phyloP scores from a whole-genome alignment of 2,329 filamentous ascomycete species.

The Nemania abortiva region DNA sequence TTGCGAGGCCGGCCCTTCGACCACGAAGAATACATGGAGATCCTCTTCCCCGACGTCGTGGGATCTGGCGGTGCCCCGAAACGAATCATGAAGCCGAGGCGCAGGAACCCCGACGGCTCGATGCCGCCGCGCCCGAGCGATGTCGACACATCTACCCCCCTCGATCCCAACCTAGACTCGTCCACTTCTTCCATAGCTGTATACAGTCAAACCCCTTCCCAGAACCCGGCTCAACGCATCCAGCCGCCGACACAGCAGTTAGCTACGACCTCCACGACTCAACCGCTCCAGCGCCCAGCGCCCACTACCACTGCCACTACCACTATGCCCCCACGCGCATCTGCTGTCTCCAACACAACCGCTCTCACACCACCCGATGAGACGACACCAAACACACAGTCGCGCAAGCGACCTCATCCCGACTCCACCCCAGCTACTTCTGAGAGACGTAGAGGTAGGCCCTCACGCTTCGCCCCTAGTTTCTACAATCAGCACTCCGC shows the following conservation, averaged over 20 bases:
- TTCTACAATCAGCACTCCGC: conserved; percentile 51
- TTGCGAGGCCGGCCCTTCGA: conserved; percentile 69
- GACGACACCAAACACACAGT: conserved; percentile 58
- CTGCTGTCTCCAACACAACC: conserved; percentile 55
- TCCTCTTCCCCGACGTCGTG: conserved; percentile 70
- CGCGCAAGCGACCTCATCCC: conserved; percentile 47
- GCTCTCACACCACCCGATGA: conserved; percentile 70
- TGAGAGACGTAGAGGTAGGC: conserved; percentile 51
- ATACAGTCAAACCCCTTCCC: conserved; percentile 43
- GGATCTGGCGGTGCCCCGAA: conserved; percentile 71
- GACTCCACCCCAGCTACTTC: conserved; percentile 40
- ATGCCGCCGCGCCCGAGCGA: conserved; percentile 60
- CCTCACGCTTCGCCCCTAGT: conserved; percentile 51
- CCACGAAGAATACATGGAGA: conserved; percentile 71
- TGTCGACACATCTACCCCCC: conserved; percentile 59
- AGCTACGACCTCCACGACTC: conserved; percentile 45
- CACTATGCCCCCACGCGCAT: conserved; percentile 55
- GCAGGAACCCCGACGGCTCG: conserved; percentile 61
- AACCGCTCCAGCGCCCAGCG: conserved; percentile 49
- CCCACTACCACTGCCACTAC: conserved; percentile 45
- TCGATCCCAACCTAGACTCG: conserved; percentile 46
- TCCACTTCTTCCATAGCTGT: conserved; percentile 29
- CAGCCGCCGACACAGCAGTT: conserved; percentile 40
- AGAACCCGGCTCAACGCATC: conserved; percentile 38
- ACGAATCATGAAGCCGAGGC: conserved; percentile 67